Conservation (phyloP, 306 rosid species). For the Quercus bicolor region DNA sequence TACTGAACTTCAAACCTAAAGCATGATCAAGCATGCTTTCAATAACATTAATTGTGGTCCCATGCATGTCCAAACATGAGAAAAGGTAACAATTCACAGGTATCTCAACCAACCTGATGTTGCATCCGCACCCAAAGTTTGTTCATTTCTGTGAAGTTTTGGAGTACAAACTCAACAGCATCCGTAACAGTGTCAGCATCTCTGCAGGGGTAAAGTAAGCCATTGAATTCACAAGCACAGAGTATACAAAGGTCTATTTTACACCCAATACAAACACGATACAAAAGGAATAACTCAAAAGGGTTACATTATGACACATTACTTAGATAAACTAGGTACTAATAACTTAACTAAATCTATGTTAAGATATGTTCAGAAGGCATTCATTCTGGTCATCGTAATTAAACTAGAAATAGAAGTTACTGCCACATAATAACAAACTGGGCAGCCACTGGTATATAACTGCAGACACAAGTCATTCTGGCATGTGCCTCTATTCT, state of each 20-base stretch:
- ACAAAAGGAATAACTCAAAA: background rate
- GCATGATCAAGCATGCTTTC: background rate
- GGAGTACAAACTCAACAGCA: conserved; percentile 62
- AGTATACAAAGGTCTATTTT: background rate
- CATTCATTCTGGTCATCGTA: background rate
- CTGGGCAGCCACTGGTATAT: too few species aligned
- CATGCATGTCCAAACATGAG: conserved; percentile 46
- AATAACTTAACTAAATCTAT: background rate
- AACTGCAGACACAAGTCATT: too few species aligned
- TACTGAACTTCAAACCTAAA: background rate
- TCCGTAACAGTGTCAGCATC: conserved; percentile 58
- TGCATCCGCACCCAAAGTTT: conserved; percentile 74
- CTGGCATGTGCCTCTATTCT: too few species aligned
- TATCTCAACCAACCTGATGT: conserved; percentile 55
- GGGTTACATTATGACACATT: background rate
- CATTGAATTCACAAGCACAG: background rate
- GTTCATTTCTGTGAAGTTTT: conserved; percentile 65
- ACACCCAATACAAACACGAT: background rate
- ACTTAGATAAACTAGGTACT: background rate
- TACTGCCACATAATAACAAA: too few species aligned
- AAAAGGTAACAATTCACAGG: conserved; percentile 21
- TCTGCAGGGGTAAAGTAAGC: conserved; percentile 22
- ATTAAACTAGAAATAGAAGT: background rate
- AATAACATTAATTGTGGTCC: conserved; percentile 14
- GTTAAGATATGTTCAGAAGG: background rate